Evolutionary conservation across 345 rosid species (phyloP).

Genomic region (Firmiana major): DNA sequence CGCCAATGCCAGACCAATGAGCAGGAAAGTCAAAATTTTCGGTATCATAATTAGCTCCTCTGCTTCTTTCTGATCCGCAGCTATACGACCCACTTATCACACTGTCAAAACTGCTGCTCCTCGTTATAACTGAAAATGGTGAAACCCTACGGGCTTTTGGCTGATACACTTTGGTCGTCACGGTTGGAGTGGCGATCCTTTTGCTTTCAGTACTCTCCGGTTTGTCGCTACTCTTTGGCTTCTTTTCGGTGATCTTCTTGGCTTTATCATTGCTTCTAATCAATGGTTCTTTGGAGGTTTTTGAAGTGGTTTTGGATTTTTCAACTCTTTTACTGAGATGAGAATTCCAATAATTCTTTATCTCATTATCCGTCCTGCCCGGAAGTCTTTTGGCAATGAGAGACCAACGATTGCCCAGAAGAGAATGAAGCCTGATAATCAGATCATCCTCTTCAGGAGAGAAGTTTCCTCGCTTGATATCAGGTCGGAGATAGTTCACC

Average conservation of each 20-base stretch:
- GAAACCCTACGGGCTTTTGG: slow-evolving; percentile 33
- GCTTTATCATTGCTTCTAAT: background rate
- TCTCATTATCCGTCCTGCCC: slow-evolving; percentile 51
- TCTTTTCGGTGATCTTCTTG: background rate
- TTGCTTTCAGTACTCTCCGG: background rate
- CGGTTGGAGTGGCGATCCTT: background rate
- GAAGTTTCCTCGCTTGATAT: slow-evolving; percentile 46
- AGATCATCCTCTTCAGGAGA: slow-evolving; percentile 46
- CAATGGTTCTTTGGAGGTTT: background rate
- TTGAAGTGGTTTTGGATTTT: background rate
- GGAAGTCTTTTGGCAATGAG: slow-evolving; percentile 31
- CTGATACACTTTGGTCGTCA: slow-evolving; percentile 25
- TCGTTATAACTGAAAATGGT: background rate
- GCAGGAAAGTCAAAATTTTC: background rate
- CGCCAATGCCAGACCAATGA: background rate
- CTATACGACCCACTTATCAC: background rate
- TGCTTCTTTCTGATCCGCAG: background rate
- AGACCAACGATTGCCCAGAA: slow-evolving; percentile 43
- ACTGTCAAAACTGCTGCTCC: background rate
- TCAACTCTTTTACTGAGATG: slow-evolving; percentile 31
- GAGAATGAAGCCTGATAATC: slow-evolving; percentile 38
- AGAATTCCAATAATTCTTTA: slow-evolving; percentile 48
- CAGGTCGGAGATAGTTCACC: slow-evolving; percentile 53
- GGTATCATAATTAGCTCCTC: background rate
- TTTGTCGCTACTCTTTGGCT: background rate